Evolutionary conservation across 768 basidiomycete genomes (phyloP).

Genomic region (Crucibulum laeve): DNA sequence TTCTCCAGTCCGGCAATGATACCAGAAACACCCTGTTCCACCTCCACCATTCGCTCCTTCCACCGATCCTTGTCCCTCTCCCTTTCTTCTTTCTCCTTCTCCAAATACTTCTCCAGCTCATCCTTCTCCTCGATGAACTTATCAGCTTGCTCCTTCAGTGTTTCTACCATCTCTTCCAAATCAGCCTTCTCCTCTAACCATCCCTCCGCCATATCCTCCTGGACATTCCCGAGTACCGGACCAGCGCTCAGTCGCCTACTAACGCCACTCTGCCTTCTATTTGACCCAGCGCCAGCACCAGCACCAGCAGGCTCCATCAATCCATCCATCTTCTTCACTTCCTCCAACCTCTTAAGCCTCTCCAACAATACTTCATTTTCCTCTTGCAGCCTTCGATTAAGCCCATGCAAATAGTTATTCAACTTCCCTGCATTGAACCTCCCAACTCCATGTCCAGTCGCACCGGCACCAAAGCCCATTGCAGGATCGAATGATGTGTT

Average conservation of each 20-base stretch:
- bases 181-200: constrained; percentile 72
- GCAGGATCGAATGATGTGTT: constrained; percentile 89
- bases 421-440: constrained; percentile 83
- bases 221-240: constrained; percentile 51
- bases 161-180: constrained; percentile 47
- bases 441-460: constrained; percentile 61
- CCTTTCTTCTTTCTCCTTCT: constrained; percentile 54
- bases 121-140: constrained; percentile 43
- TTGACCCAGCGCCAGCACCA: constrained; percentile 20
- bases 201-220: constrained; percentile 62
- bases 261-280: constrained; percentile 30
- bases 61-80: constrained; percentile 64
- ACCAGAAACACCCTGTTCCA: constrained; percentile 63
- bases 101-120: constrained; percentile 39
- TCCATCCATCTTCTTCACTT: constrained; percentile 29
- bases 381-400: constrained; percentile 79
- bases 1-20: constrained; percentile 65
- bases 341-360: constrained; percentile 50
- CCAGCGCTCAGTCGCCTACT: constrained; percentile 52
- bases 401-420: constrained; percentile 80
- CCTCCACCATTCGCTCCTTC: constrained; percentile 67
- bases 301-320: constrained; percentile 18
- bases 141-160: constrained; percentile 43
- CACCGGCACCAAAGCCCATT: constrained; percentile 65
- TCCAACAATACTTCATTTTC: constrained; percentile 72